Percentiles rank a stretch among this genome's conserved stretches.
These are phyloP conservation scores for Lichtheimia hyalospora DNA, from an alignment of 371 early-diverging fungal species.

Conservation along the genomic window DNA sequence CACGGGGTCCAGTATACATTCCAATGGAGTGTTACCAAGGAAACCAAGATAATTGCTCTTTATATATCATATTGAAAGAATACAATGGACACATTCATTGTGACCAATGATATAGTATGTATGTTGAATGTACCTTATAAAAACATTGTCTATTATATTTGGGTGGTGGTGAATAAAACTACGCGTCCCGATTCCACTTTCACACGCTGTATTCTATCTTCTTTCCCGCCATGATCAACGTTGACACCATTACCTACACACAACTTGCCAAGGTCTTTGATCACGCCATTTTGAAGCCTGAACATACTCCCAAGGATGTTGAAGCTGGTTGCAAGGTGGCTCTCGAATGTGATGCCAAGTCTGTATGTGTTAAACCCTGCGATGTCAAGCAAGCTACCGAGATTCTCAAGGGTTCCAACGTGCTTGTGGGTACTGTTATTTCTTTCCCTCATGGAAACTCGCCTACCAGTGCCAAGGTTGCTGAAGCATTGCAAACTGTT, in stretches of 20 bases:
- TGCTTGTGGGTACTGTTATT: constrained; percentile 65
- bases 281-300: constrained; percentile 64
- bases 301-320: constrained; percentile 59
- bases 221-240: constrained; percentile 26
- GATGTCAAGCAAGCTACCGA: constrained; percentile 57
- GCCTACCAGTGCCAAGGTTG: constrained; percentile 53
- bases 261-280: constrained; percentile 63
- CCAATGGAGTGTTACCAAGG: too few relatives aligned
- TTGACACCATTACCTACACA: constrained; percentile 52
- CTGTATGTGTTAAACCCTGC: constrained; percentile 70
- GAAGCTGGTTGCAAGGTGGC: constrained; percentile 57
- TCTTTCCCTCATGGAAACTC: constrained; percentile 71
- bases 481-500: constrained; percentile 56
- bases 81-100: too few relatives aligned
- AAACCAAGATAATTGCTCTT: too few relatives aligned
- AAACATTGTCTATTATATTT: too few relatives aligned
- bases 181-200: too few relatives aligned
- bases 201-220: not conserved
- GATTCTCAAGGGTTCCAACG: constrained; percentile 42
- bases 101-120: too few relatives aligned
- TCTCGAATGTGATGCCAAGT: constrained; percentile 52
- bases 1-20: too few relatives aligned
- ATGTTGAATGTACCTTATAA: too few relatives aligned
- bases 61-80: too few relatives aligned
- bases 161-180: too few relatives aligned